Conservation (phyloP, 768 basidiomycete species). For the Tulasnella calospora region DNA sequence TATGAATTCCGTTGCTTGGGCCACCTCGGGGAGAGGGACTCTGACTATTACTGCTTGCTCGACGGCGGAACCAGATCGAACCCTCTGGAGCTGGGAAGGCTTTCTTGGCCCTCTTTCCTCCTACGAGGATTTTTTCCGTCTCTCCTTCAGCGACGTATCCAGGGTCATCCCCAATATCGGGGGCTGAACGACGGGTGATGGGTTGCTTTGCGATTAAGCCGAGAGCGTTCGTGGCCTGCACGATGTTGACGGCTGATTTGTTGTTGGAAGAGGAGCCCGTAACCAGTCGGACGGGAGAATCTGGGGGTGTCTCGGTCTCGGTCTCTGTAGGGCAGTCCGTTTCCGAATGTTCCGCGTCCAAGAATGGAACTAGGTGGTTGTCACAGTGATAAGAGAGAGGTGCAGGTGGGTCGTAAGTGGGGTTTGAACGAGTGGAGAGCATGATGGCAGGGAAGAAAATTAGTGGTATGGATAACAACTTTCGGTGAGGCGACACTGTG, state of each 20-base stretch:
- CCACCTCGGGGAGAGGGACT: neutral
- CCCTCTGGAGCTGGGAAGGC: neutral
- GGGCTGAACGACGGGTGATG: neutral
- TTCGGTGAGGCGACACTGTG: neutral
- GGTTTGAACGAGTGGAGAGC: neutral
- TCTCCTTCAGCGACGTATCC: slow-evolving; percentile 4
- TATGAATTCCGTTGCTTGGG: neutral
- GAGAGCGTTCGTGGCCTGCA: neutral
- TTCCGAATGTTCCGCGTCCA: neutral
- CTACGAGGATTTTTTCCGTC: neutral
- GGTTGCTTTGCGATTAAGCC: neutral
- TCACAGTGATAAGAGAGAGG: neutral
- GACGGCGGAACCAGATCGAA: neutral
- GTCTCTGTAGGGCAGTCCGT: neutral
- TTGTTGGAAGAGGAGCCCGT: neutral
- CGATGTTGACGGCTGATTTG: neutral
- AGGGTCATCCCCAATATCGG: neutral
- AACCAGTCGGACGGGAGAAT: neutral
- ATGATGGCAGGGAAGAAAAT: neutral
- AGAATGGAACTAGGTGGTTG: neutral
- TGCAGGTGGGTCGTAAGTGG: neutral
- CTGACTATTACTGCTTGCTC: neutral
- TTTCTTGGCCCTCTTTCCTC: neutral
- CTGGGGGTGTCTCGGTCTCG: neutral
- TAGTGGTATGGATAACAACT: neutral